These are phyloP conservation scores for Sistotremastrum niveocremeum DNA, from an alignment of 768 basidiomycete species.

Conservation along the genomic window DNA sequence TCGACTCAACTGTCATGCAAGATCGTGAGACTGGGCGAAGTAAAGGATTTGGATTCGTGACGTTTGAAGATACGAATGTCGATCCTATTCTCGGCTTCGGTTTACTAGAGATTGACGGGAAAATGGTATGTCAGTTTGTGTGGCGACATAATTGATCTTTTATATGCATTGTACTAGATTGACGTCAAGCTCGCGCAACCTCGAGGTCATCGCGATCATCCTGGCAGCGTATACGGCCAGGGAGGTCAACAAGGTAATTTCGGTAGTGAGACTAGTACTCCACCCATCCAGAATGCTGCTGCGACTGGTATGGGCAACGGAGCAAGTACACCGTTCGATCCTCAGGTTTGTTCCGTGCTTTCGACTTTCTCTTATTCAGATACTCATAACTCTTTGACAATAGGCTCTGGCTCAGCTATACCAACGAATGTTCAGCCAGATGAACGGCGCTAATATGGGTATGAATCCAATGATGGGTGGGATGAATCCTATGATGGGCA, in stretches of 20 bases:
- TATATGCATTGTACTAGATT: conserved; percentile 39
- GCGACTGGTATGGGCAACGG: conserved; percentile 26
- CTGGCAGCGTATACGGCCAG: conserved; percentile 38
- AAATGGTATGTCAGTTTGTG: conserved; percentile 50
- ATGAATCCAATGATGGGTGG: conserved; percentile 40
- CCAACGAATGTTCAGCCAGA: conserved; percentile 89
- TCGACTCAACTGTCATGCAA: conserved; percentile 98
- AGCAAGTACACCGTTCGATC: conserved; percentile 58
- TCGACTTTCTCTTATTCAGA: too few relatives aligned
- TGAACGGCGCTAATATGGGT: conserved; percentile 35
- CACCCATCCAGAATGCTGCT: conserved; percentile 11
- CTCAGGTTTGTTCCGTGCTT: conserved; percentile 27
- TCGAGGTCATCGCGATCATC: conserved; percentile 54
- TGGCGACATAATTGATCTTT: background rate
- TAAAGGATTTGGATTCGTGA: conserved; percentile 97
- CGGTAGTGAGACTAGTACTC: conserved; percentile 19
- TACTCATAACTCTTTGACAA: too few relatives aligned
- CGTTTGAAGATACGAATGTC: conserved; percentile 85
- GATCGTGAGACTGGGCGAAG: conserved; percentile 90
- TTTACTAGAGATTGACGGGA: conserved; percentile 87
- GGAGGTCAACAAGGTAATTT: conserved; percentile 12
- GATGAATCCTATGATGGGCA: conserved; percentile 4
- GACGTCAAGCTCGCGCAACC: conserved; percentile 97
- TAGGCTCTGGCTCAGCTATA: conserved; percentile 78
- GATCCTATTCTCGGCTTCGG: conserved; percentile 81